Conservation (phyloP, 495 filamentous ascomycete genomes). For the Pseudoneurospora amorphoporcata region DNA sequence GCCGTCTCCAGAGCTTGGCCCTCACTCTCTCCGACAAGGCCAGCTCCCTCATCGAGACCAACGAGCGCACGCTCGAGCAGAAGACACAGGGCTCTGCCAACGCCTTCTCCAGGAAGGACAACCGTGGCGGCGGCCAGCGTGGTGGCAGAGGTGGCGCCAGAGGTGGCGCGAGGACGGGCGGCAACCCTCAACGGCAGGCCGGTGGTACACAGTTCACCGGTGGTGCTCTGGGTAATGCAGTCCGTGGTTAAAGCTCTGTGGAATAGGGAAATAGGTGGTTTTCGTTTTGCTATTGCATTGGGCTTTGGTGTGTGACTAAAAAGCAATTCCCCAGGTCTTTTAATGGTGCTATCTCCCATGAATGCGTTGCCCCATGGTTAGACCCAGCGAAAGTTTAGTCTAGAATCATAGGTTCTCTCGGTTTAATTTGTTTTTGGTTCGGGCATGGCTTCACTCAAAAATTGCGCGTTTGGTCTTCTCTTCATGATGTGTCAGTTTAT, state of each 20-base stretch:
- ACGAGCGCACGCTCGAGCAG: slow-evolving; percentile 94
- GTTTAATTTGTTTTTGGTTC: background rate
- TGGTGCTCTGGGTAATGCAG: slow-evolving; percentile 45
- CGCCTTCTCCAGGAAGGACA: slow-evolving; percentile 83
- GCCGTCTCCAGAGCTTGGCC: slow-evolving; percentile 87
- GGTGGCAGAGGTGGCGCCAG: slow-evolving; percentile 58
- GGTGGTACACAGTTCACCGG: slow-evolving; percentile 50
- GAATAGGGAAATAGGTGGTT: slow-evolving; percentile 11
- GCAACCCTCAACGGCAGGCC: slow-evolving; percentile 42
- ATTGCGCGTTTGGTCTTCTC: background rate
- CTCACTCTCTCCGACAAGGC: slow-evolving; percentile 94
- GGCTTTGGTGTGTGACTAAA: slow-evolving; percentile 24
- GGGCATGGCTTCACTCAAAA: background rate
- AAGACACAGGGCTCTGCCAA: slow-evolving; percentile 91
- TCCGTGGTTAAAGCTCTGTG: slow-evolving; percentile 33
- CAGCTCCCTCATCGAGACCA: slow-evolving; percentile 86
- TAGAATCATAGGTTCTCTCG: slow-evolving; percentile 7
- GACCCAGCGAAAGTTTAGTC: slow-evolving; percentile 14
- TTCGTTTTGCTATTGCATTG: slow-evolving; percentile 24
- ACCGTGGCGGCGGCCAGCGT: slow-evolving; percentile 61
- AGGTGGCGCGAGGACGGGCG: slow-evolving; percentile 49
- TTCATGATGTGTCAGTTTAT: background rate
- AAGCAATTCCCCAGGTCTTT: slow-evolving; percentile 8
- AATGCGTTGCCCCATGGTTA: slow-evolving; percentile 13
- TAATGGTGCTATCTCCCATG: slow-evolving; percentile 2